Evolutionary conservation across 148 eudicot genomes (phyloP).

Genomic region (Camellia granthamiana): DNA sequence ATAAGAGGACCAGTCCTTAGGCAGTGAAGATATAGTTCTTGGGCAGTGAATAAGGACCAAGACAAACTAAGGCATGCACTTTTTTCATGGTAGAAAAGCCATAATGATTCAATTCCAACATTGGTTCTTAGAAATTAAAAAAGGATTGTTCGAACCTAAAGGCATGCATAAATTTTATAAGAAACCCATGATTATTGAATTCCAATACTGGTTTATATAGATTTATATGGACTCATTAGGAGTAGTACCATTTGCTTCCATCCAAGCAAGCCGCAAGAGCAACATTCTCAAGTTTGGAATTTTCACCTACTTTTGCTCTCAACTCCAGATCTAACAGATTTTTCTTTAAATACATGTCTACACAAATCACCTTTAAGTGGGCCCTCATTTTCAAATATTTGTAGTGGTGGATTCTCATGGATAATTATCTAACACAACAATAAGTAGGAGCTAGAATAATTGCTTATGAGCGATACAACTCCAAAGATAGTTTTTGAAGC

Average conservation of each 20-base stretch:
- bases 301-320: not conserved
- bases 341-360: too few species aligned
- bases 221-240: not conserved
- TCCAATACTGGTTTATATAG: not conserved
- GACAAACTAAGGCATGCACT: not conserved
- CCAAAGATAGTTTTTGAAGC: not conserved
- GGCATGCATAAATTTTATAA: not conserved
- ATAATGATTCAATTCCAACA: too few species aligned
- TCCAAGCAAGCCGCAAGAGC: slow-evolving; percentile 2
- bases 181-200: not conserved
- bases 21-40: not conserved
- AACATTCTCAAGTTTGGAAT: not conserved
- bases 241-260: not conserved
- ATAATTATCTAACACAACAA: not conserved
- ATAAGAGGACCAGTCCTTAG: not conserved
- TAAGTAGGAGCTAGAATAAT: not conserved
- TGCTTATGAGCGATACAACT: not conserved
- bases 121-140: too few species aligned
- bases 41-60: not conserved
- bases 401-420: slow-evolving; percentile 1
- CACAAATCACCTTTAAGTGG: too few species aligned
- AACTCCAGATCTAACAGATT: not conserved
- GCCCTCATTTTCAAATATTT: not conserved
- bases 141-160: not conserved
- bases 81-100: too few species aligned